Evolutionary conservation across 1,284 basidiomycete species (phyloP), one percentile per base, ranked within the genome.

Genomic region (Trichosporon inkin): DNA sequence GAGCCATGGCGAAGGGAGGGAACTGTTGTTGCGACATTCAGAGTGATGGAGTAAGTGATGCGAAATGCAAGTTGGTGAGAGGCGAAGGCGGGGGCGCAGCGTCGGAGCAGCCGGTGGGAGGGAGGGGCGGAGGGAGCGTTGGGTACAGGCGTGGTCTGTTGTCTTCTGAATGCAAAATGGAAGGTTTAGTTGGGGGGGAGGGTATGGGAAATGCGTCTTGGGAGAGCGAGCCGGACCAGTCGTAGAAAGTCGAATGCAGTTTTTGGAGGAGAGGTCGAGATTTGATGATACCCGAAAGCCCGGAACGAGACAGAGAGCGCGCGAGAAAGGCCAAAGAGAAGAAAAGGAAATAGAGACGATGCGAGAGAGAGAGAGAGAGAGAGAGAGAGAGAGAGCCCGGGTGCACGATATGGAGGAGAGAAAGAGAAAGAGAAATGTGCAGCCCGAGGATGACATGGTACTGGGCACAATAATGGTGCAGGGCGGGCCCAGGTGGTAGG

Each of bases 221-320:
- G n/a, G 47, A n/a, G 47, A 14, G 32, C 6, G 10, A 39, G 24
- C n/a, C 28, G 28, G 54, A 14, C 28, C 10, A 11, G 20, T 32
- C 36, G 38, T 55, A 5, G 54, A 38, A 14, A 32, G 40, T 24
- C 19, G 40, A 39, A 39, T 55, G 38, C 28, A 32, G 40, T 39
- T 55, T 55, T 35, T 52, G n/a, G n/a, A n/a, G n/a, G n/a, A 34
- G 51, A 19, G 51, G 51, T 53, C 51, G 51, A 36, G 20, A 40
- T 19, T 36, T 36, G 51, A 55, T 24, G 37, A 55, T 32, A 55
- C 54, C 37, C 28, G 40, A 40, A 20, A 55, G 35, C 37, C 40
- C 54, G 40, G 40, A 40, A 39, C 53, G 28, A 49, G 40, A 55
- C 28, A 53, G 51, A 53, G 51, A 40, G 38, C 10, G 38, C 6